Base-by-base conservation (phyloP, 345 rosid species). In the Citrus reticulata region DNA sequence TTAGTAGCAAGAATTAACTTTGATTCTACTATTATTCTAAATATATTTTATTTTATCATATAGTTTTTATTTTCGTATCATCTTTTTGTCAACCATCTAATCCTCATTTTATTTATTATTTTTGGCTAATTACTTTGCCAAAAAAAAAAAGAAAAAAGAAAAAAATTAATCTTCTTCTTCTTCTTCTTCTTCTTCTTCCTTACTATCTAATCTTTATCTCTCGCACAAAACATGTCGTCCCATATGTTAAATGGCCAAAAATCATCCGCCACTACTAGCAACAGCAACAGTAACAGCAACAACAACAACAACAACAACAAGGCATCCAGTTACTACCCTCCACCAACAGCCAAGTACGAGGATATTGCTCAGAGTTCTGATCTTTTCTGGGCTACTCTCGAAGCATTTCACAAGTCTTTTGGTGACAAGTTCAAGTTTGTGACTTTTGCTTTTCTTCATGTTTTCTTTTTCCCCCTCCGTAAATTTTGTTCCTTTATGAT, bases 381-480 rank as follows among this genome's bases (percentile, higher is more conserved):
- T 67, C 93, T 92, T 85, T 95, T 93, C 87, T 88, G 91, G 93
- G 91, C 87, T 75, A 90, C 89, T 84, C 91, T 95, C 74, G 81
- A 72, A 68, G 85, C 87, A 86, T 86, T 92, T 60, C 92, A 86
- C 67, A 76, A 77, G 34, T 83, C 88, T 1, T 78, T 83, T 70
- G 90, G 85, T 65, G 80, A 84, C 72, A 87, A 86, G 72, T 86
- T 93, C 85, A 85, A 82, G 98, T 92, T 49, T 83, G 92, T 79
- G 7, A 40, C 70, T 65, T 51, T 30, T 70, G 67, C 51, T 62
- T 37, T 7, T 68, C 14, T 49, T 58, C 58, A 51, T 72, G 35
- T 4, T 10, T 30, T 49, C 49, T 30, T 82, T 81, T 51, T 40
- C 14, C 35, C 73, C 73, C 51, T 13, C 51, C 13, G 51, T 3